Percentiles rank a stretch among this genome's conserved stretches.
These are phyloP conservation scores for Iris macrosiphon DNA, from an alignment of 106 monocot species.

Conservation along the genomic window DNA sequence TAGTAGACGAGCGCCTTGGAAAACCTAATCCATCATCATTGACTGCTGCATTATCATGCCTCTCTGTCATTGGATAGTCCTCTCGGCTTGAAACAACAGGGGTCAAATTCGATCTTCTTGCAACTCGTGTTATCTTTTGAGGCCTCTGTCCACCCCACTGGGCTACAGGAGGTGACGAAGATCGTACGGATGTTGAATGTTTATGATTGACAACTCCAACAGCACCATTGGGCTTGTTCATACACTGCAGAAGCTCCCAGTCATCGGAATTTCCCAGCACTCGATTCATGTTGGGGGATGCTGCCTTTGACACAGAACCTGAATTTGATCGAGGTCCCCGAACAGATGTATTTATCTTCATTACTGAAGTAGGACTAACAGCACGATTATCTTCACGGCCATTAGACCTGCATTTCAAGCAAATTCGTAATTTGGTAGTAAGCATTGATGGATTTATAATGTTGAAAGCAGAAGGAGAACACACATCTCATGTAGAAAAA, in stretches of 20 bases:
- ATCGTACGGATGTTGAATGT: constrained; percentile 21
- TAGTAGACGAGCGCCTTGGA: constrained; percentile 16
- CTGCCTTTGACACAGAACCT: constrained; percentile 26
- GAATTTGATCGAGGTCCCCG: constrained; percentile 52
- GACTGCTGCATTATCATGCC: constrained; percentile 5
- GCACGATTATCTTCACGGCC: constrained; percentile 40
- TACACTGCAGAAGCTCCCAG: constrained; percentile 28
- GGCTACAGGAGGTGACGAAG: constrained; percentile 45
- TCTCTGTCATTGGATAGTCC: constrained; percentile 26
- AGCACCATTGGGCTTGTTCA: constrained; percentile 22
- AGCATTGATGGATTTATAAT: too few species aligned
- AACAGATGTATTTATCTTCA: constrained; percentile 34
- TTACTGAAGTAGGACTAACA: constrained; percentile 20
- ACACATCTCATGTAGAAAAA: too few species aligned
- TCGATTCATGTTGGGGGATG: constrained; percentile 28
- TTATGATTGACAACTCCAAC: constrained; percentile 35
- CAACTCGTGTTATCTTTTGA: constrained; percentile 42
- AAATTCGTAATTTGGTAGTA: too few species aligned
- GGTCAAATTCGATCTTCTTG: constrained; percentile 60
- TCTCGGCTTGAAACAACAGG: constrained; percentile 33
- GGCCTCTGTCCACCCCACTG: constrained; percentile 55
- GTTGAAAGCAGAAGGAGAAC: too few species aligned
- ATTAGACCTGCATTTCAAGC: constrained; percentile 28
- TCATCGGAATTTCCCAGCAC: constrained; percentile 31
- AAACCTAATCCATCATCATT: constrained; percentile 16